Evolutionary conservation across 2,329 filamentous ascomycete genomes (phyloP).

Genomic region (Microdochium paspali): DNA sequence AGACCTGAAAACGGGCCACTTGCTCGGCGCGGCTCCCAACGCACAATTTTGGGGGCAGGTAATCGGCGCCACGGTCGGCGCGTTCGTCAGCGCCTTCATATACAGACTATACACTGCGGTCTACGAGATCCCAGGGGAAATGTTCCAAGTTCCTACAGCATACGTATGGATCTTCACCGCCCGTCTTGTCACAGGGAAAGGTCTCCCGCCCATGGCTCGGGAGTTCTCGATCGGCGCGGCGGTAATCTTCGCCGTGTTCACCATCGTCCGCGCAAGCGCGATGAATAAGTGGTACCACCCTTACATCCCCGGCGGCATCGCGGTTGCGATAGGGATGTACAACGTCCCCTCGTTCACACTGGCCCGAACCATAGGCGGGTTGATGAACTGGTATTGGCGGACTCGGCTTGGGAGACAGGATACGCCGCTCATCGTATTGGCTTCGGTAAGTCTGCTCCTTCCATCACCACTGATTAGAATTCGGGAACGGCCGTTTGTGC

Average conservation of each 20-base stretch:
- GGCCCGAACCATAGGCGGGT: conserved; percentile 73
- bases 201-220: conserved; percentile 73
- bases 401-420: conserved; percentile 41
- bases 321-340: conserved; percentile 96
- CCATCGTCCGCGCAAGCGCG: conserved; percentile 56
- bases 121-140: conserved; percentile 76
- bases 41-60: conserved; percentile 97
- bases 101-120: conserved; percentile 84
- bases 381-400: conserved; percentile 69
- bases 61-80: conserved; percentile 79
- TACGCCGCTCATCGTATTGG: conserved; percentile 81
- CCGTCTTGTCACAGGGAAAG: conserved; percentile 81
- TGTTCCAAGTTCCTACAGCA: conserved; percentile 90
- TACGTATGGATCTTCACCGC: conserved; percentile 99
- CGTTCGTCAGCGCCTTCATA: conserved; percentile 75
- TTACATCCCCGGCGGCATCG: conserved; percentile 84
- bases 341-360: conserved; percentile 95
- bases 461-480: conserved; percentile 2
- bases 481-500: no score
- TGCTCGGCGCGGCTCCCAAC: conserved; percentile 83
- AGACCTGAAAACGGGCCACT: conserved; percentile 90
- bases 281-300: conserved; percentile 55
- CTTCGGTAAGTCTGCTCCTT: conserved; percentile 40
- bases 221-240: conserved; percentile 73
- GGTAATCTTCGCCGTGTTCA: conserved; percentile 61